Evolutionary conservation across 1,284 basidiomycete genomes (phyloP), one percentile per base, ranked within the genome.

Genomic region (Coniferiporia sulphurascens): DNA sequence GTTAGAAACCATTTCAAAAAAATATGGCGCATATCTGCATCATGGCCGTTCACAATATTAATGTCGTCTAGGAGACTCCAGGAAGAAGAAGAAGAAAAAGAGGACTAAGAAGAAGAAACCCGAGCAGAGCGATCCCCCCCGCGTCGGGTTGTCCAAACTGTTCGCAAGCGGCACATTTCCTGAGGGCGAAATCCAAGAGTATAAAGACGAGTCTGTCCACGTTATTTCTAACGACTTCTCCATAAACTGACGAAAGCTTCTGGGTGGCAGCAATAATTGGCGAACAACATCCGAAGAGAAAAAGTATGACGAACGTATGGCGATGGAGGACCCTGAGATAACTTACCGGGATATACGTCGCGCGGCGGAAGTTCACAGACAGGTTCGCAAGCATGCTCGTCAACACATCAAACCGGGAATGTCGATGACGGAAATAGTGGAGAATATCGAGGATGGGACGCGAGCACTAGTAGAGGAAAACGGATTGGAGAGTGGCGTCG

Each of bases 281-380:
- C 87, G 96, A 43, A 89, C 85, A 19, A 94, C 95, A 1, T 94
- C 90, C 1, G 94, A 93, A 66, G 97, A 99, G 76, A 91, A 87
- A 70, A 85, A 90, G 48, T 87, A 95, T 68, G 74, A 85, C 48
- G 97, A 99, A 72, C 83, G 85, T 57, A 74, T 88, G 66, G 81
- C 79, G 3, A 83, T 86, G 70, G 88, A 89, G 67, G 91, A 95
- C 71, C 88, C 91, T 4, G 85, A 89, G 64, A 77, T 78, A 50
- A 95, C 86, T 0, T 99, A 99, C 75, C 84, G 92, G 67, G 85
- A 85, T 69, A 95, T 98, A 69, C 87, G 97, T 52, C 84, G 89
- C 60, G 97, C 89, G 35, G 93, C 92, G 22, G 96, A 99, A 75
- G 95, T 95, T n/a, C 97, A 99, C 72, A 84, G 95, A 50, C 91